Conservation (phyloP, 495 filamentous ascomycete species). For the Tuber melanosporum region DNA sequence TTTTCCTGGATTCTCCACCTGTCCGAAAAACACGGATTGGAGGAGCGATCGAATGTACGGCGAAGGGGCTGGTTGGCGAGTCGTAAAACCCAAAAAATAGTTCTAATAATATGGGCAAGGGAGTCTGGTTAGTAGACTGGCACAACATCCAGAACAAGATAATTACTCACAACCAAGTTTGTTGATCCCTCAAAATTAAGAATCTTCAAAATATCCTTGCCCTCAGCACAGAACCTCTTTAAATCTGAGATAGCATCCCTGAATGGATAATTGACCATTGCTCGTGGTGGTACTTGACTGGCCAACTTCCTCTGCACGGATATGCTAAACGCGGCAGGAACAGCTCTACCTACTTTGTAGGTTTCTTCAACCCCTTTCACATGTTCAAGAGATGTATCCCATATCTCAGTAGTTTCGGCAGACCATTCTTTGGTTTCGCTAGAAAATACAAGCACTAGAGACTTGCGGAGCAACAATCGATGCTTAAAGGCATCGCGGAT, state of each 20-base stretch:
- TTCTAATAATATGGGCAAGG: conserved; percentile 46
- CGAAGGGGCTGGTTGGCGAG: conserved; percentile 71
- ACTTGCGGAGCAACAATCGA: conserved; percentile 58
- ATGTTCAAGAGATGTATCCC: conserved; percentile 46
- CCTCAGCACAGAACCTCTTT: conserved; percentile 64
- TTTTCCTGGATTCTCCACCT: conserved; percentile 58
- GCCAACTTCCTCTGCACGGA: conserved; percentile 85
- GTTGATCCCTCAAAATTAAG: conserved; percentile 62
- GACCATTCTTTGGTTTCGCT: conserved; percentile 47
- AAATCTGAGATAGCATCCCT: conserved; percentile 66
- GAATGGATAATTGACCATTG: conserved; percentile 70
- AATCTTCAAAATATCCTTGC: conserved; percentile 59
- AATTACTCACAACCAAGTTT: conserved; percentile 55
- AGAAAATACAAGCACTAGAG: conserved; percentile 54
- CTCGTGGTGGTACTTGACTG: conserved; percentile 85
- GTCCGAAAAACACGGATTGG: conserved; percentile 67
- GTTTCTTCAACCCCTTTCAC: conserved; percentile 53
- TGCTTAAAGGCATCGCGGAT: conserved; percentile 55
- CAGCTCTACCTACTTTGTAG: conserved; percentile 55
- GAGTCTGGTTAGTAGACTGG: background rate
- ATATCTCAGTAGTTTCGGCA: conserved; percentile 44
- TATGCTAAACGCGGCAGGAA: conserved; percentile 73
- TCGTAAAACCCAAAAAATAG: conserved; percentile 64
- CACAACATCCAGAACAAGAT: conserved; percentile 19
- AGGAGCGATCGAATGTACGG: conserved; percentile 78